Evolutionary conservation across 208 protist species (phyloP), one percentile per base, ranked within the genome.

Genomic region (Acanthamoeba sp.): DNA sequence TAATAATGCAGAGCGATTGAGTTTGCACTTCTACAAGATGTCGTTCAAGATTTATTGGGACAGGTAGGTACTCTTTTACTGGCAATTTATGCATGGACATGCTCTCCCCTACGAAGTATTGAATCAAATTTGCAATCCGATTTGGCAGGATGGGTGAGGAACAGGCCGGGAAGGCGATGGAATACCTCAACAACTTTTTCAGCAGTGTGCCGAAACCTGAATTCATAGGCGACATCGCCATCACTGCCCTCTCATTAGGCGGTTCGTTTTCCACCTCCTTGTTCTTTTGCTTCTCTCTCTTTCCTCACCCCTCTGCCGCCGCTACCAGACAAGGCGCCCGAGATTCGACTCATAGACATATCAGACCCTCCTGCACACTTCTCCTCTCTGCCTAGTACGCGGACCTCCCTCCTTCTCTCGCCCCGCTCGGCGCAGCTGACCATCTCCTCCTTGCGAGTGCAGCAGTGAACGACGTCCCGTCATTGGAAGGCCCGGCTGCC

Each of bases 1-100:
- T 34, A 7, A 6, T 69, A n/a, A 69, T 3, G 10, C 22, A 69
- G 1, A 69, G n/a, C 14, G 5, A 24, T 62, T 14, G 45, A 20
- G 45, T 50, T 50, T 62, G 14, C 55, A 6, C 1, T 62, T 10
- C 14, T 14, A 24, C 34, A 38, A 80, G 22, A 80, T 80, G 71
- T 80, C 71, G 32, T 80, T 80, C 71, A 80, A 34, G 71, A 80
- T 80, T 48, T 80, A 45, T 48, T 80, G 71, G 71, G 71, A 80
- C 22, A 38, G 36, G 71, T 48, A 62, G 22, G 55, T 6, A 1
- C 22, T 59, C 55, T 22, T 24, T 59, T 55, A 55, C 12, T 59
- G 55, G 55, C 55, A 59, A 18, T 24, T n/a, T 4, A 22, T 22
- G 4, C 2, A 59, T 59, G 45, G 45, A n/a, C n/a, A n/a, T n/a